phyloP scores from a whole-genome alignment of 148 eudicot species.

The Talinum fruticosum region DNA sequence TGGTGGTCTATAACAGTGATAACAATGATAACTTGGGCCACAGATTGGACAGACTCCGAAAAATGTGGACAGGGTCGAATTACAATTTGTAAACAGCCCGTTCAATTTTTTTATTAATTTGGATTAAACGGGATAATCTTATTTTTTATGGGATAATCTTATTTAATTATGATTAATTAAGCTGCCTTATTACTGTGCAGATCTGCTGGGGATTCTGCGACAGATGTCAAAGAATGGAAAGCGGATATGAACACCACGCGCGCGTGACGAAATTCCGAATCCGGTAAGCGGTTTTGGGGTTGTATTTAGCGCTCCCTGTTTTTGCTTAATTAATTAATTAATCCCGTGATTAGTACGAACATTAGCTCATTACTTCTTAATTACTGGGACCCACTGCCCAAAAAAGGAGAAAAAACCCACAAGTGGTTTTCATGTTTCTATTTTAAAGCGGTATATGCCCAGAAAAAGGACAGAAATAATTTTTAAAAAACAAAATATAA shows the following conservation, averaged over 20 bases:
- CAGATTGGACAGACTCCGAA: neutral
- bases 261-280: neutral
- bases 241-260: neutral
- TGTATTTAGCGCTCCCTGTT: slow-evolving; percentile 1
- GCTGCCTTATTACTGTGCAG: neutral
- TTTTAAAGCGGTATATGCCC: neutral
- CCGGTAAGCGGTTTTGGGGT: neutral
- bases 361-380: neutral
- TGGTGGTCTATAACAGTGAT: no score
- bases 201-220: neutral
- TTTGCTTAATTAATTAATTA: neutral
- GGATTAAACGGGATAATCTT: no score
- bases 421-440: neutral
- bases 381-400: neutral
- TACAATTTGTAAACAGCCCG: no score
- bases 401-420: neutral
- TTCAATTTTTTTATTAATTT: no score
- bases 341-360: neutral
- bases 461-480: neutral
- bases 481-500: neutral
- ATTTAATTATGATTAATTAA: neutral
- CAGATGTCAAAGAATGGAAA: neutral
- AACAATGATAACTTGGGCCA: no score
- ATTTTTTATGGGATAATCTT: neutral
- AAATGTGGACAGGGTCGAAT: neutral